These are phyloP conservation scores for Leonotis leonurus DNA, from an alignment of 257 asterid genomes.

Conservation along the genomic window DNA sequence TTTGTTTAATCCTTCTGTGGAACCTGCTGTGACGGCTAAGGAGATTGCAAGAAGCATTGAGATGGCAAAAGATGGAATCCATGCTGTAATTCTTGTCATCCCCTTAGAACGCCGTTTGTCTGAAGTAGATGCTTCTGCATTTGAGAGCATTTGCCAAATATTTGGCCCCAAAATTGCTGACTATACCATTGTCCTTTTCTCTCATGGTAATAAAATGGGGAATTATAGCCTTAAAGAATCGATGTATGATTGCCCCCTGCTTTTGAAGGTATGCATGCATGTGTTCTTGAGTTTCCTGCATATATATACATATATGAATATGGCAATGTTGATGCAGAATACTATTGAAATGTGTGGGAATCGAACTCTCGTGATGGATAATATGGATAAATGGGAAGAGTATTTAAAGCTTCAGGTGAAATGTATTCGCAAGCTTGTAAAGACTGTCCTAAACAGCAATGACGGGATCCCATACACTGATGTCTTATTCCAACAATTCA, in stretches of 20 bases:
- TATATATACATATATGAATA: too few relatives aligned
- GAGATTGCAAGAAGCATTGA: conserved; percentile 68
- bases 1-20: conserved; percentile 50
- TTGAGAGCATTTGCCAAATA: conserved; percentile 41
- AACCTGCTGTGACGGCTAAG: conserved; percentile 36
- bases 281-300: not conserved
- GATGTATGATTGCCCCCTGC: conserved; percentile 49
- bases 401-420: too few relatives aligned
- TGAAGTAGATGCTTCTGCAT: conserved; percentile 51
- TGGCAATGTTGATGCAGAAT: conserved; percentile 23
- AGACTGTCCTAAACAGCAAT: conserved; percentile 40
- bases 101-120: conserved; percentile 48
- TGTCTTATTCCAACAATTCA: conserved; percentile 41
- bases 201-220: conserved; percentile 67
- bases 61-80: conserved; percentile 87
- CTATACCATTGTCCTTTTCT: conserved; percentile 61
- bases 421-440: conserved; percentile 44
- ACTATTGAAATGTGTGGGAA: conserved; percentile 52
- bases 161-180: conserved; percentile 54
- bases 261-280: conserved; percentile 51
- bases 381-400: conserved; percentile 46
- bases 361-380: conserved; percentile 43
- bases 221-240: conserved; percentile 39
- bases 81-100: conserved; percentile 61
- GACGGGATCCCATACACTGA: conserved; percentile 56